phyloP scores from a whole-genome alignment of 495 filamentous ascomycete genomes.

The Sporormia fimetaria region DNA sequence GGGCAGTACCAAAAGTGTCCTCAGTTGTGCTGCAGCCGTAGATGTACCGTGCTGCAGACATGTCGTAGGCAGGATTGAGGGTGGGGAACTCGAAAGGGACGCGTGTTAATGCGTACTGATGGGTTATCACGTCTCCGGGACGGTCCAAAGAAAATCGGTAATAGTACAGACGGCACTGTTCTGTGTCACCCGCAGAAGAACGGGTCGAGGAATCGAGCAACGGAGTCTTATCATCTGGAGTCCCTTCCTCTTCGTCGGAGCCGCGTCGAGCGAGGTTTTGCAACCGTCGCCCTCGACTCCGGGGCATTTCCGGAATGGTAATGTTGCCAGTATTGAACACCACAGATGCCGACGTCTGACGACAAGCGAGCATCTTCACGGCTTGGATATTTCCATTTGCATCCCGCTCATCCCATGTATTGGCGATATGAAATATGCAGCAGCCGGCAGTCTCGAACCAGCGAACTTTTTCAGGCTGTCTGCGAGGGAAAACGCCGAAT shows the following conservation, averaged over 20 bases:
- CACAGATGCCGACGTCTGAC: conserved; percentile 47
- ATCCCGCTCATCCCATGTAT: conserved; percentile 45
- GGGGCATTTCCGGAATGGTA: conserved; percentile 35
- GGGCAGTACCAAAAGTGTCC: conserved; percentile 39
- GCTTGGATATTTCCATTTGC: conserved; percentile 19
- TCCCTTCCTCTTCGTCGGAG: not conserved
- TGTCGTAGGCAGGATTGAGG: conserved; percentile 40
- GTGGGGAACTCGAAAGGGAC: conserved; percentile 56
- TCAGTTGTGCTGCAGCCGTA: conserved; percentile 46
- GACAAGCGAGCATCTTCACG: conserved; percentile 51
- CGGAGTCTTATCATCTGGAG: conserved; percentile 3
- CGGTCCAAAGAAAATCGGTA: conserved; percentile 42
- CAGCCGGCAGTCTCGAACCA: conserved; percentile 57
- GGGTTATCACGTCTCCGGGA: conserved; percentile 32
- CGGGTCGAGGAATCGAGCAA: conserved; percentile 1
- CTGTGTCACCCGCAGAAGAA: conserved; percentile 35
- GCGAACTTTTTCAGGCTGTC: conserved; percentile 39
- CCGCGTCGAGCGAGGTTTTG: not conserved
- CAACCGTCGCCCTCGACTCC: no score
- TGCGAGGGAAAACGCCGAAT: conserved; percentile 53
- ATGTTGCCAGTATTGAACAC: conserved; percentile 50
- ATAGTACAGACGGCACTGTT: conserved; percentile 56
- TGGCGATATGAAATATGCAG: conserved; percentile 58
- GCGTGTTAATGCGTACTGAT: conserved; percentile 50
- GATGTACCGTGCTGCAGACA: conserved; percentile 43